Evolutionary conservation across 2,329 filamentous ascomycete species (phyloP).

Genomic region (Aspergillus udagawae): DNA sequence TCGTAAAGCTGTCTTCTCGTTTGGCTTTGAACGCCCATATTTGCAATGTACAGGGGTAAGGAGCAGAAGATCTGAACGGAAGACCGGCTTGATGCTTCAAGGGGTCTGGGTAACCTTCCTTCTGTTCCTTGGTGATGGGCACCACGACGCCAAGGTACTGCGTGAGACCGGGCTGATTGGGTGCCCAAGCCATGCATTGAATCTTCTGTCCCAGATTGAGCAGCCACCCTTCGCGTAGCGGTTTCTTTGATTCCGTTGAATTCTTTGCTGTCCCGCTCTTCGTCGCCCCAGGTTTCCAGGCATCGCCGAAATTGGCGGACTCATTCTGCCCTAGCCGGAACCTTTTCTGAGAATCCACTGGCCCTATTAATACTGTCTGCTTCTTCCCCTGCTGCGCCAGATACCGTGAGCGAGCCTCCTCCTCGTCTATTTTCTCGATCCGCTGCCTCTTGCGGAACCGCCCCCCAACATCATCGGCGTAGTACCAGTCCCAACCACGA

Average conservation of each 20-base stretch:
- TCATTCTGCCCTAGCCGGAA: slow-evolving; percentile 41
- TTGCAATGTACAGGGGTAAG: slow-evolving; percentile 51
- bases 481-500: slow-evolving; percentile 53
- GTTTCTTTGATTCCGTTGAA: slow-evolving; percentile 14
- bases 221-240: slow-evolving; percentile 48
- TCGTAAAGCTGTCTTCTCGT: slow-evolving; percentile 24
- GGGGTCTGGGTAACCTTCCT: slow-evolving; percentile 24
- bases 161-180: slow-evolving; percentile 38
- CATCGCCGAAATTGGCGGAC: slow-evolving; percentile 44
- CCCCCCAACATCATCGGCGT: slow-evolving; percentile 36
- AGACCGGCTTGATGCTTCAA: slow-evolving; percentile 37
- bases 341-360: slow-evolving; percentile 41
- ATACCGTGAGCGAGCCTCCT: slow-evolving; percentile 39
- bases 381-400: slow-evolving; percentile 33
- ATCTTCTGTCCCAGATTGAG: slow-evolving; percentile 54
- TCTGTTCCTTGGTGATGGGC: slow-evolving; percentile 36
- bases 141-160: slow-evolving; percentile 56
- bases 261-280: slow-evolving; percentile 2
- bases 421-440: slow-evolving; percentile 28
- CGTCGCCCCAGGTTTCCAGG: slow-evolving; percentile 30
- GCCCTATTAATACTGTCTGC: slow-evolving; percentile 50
- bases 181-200: slow-evolving; percentile 48
- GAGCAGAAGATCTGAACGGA: slow-evolving; percentile 48
- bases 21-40: slow-evolving; percentile 54
- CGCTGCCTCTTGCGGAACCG: slow-evolving; percentile 43